A percentile compares a stretch with the other conserved stretches of the same genome.
Evolutionary conservation across 2,329 filamentous ascomycete species (phyloP).

Genomic region (Bimuria novae-zelandiae): DNA sequence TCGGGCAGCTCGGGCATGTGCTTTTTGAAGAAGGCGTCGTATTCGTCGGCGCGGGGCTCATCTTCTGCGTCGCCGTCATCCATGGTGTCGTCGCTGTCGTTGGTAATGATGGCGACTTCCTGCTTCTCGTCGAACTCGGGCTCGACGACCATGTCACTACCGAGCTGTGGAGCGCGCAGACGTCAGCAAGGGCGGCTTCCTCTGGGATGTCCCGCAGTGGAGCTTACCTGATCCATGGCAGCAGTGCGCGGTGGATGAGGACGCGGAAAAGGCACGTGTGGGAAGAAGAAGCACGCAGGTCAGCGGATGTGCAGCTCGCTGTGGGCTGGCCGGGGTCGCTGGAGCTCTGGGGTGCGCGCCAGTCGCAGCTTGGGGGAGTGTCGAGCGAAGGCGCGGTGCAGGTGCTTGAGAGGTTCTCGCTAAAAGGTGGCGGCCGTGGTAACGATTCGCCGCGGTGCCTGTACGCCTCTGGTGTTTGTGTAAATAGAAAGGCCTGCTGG

Average conservation of each 20-base stretch:
- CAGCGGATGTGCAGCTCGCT: constrained; percentile 19
- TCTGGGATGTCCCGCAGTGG: constrained; percentile 11
- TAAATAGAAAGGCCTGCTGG: background rate
- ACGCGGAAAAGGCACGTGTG: constrained; percentile 16
- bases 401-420: constrained; percentile 30
- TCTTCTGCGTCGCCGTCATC: constrained; percentile 58
- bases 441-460: constrained; percentile 24
- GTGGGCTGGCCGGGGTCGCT: constrained; percentile 3
- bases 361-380: constrained; percentile 14
- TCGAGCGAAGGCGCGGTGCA: constrained; percentile 19
- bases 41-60: constrained; percentile 62
- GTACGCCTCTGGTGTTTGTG: background rate
- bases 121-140: constrained; percentile 66
- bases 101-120: constrained; percentile 65
- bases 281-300: constrained; percentile 7
- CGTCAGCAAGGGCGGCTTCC: constrained; percentile 14
- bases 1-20: constrained; percentile 79
- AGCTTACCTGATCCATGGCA: constrained; percentile 48
- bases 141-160: constrained; percentile 67
- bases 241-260: constrained; percentile 18
- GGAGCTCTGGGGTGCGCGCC: constrained; percentile 20
- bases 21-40: constrained; percentile 82
- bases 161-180: constrained; percentile 51
- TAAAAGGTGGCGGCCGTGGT: constrained; percentile 36
- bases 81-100: constrained; percentile 63